A percentile compares a stretch with the other conserved stretches of the same genome.
These are phyloP conservation scores for Trichoderma virens DNA, from an alignment of 495 filamentous ascomycete genomes.

Conservation along the genomic window DNA sequence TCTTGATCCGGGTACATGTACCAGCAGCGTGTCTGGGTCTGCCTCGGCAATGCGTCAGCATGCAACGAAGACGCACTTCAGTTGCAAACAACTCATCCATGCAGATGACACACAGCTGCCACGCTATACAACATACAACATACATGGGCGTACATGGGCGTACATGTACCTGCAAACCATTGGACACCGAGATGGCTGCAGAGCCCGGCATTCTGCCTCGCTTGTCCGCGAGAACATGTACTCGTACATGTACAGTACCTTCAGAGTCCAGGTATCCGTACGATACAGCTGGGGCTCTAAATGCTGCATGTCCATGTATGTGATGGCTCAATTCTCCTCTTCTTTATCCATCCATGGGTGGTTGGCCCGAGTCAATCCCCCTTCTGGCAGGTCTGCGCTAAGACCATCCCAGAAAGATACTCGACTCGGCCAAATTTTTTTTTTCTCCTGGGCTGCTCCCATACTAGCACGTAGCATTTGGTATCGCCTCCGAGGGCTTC, in stretches of 20 bases:
- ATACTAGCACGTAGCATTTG: neutral
- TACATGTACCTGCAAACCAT: neutral
- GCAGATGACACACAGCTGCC: constrained; percentile 1
- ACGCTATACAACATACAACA: neutral
- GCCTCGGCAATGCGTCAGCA: neutral
- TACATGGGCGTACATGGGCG: neutral
- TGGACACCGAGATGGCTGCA: neutral
- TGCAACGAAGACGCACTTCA: neutral
- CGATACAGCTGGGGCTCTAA: too few species aligned
- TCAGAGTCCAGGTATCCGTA: too few species aligned
- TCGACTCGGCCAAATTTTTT: constrained; percentile 1
- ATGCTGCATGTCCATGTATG: neutral
- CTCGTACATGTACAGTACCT: too few species aligned
- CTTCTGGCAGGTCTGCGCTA: neutral
- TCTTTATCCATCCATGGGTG: neutral
- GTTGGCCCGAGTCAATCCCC: neutral
- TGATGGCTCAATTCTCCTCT: neutral
- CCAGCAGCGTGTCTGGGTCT: too few species aligned
- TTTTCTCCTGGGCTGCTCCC: too few species aligned
- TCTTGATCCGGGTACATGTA: too few species aligned
- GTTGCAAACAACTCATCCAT: constrained; percentile 1
- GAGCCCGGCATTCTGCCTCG: neutral
- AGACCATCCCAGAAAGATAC: neutral
- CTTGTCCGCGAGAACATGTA: neutral
- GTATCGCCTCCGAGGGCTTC: too few species aligned